A percentile compares a stretch with the other conserved stretches of the same genome.
These are phyloP conservation scores for Desmodesmus armatus DNA, from an alignment of 139 green algal species.

Conservation along the genomic window DNA sequence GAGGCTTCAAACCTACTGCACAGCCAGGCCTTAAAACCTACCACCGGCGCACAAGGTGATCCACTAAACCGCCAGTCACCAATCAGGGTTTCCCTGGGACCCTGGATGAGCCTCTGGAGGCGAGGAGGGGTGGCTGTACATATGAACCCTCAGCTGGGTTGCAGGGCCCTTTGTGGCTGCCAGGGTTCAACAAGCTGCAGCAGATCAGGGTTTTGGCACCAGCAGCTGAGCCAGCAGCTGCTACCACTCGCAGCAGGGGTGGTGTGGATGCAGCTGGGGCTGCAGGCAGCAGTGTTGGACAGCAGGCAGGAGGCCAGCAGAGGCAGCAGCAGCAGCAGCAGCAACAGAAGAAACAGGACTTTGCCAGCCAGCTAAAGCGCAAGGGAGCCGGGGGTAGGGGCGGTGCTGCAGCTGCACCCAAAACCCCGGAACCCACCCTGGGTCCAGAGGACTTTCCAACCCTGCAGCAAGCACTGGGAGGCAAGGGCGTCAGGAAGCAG, in stretches of 20 bases:
- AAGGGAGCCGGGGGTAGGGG: neutral
- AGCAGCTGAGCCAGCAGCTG: neutral
- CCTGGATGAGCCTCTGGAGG: neutral
- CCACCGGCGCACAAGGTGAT: no score
- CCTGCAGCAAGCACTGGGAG: neutral
- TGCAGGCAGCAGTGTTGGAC: neutral
- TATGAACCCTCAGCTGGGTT: neutral
- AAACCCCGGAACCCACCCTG: neutral
- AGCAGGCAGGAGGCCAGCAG: neutral
- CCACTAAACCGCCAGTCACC: neutral
- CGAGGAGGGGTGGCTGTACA: neutral
- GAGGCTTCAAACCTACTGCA: no score
- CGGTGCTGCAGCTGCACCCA: neutral
- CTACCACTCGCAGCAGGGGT: neutral
- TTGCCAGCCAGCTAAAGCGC: neutral
- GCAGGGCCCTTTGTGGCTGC: neutral
- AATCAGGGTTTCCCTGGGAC: neutral
- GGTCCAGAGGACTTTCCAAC: conserved; percentile 29
- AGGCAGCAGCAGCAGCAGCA: neutral
- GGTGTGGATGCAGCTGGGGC: neutral
- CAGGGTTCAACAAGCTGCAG: conserved; percentile 11
- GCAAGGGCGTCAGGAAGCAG: neutral
- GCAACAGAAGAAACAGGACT: neutral
- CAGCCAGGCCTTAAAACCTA: no score
- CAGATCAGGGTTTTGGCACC: conserved; percentile 10